Conservation (phyloP, 768 basidiomycete species). For the Pulveroboletus frians region DNA sequence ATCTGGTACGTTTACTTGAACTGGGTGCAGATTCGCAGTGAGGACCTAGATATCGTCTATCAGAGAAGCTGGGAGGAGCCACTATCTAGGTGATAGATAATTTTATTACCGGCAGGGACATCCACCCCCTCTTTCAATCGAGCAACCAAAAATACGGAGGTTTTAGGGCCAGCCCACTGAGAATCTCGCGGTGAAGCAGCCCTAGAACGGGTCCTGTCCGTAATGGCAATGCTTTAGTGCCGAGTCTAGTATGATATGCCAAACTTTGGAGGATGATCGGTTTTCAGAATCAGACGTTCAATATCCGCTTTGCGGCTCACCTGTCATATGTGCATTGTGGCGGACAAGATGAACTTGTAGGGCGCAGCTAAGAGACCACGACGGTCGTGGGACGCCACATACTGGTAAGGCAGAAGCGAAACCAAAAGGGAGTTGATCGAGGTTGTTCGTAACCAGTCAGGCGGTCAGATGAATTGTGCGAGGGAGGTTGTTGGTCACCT, state of each 20-base stretch:
- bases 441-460: slow-evolving; percentile 4
- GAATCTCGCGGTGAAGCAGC: slow-evolving; percentile 25
- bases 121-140: slow-evolving; percentile 15
- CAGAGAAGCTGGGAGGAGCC: slow-evolving; percentile 9
- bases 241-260: slow-evolving; percentile 3
- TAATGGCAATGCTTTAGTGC: slow-evolving; percentile 14
- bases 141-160: slow-evolving; percentile 21
- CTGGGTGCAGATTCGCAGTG: slow-evolving; percentile 37
- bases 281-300: slow-evolving; percentile 2
- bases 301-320: slow-evolving; percentile 23
- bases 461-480: slow-evolving; percentile 9
- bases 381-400: slow-evolving; percentile 7
- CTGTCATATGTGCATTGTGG: slow-evolving; percentile 3
- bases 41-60: slow-evolving; percentile 36
- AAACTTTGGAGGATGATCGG: slow-evolving; percentile 1
- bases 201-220: slow-evolving; percentile 20
- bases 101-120: slow-evolving; percentile 27
- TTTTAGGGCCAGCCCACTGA: slow-evolving; percentile 12
- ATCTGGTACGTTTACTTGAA: slow-evolving; percentile 49
- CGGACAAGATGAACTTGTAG: slow-evolving; percentile 2
- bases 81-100: slow-evolving; percentile 31
- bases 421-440: slow-evolving; percentile 14
- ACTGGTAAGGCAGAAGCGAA: slow-evolving; percentile 2
- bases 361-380: slow-evolving; percentile 2
- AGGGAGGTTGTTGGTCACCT: slow-evolving; percentile 13